phyloP scores from a whole-genome alignment of 768 basidiomycete species.

The Asterophora parasitica region DNA sequence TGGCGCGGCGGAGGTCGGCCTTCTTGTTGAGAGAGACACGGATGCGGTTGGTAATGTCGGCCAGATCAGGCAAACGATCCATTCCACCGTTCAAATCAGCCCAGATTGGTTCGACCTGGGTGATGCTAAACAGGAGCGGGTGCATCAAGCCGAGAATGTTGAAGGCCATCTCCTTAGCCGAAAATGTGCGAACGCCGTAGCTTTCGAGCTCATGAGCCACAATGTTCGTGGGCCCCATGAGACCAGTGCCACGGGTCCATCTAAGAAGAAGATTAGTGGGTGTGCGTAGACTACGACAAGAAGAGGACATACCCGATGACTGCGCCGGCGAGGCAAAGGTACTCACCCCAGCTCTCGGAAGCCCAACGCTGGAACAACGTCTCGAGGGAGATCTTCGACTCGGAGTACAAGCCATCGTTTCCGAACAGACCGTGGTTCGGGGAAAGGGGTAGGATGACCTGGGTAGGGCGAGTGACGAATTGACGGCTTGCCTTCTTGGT shows the following conservation, averaged over 20 bases:
- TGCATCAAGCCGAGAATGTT: conserved; percentile 99
- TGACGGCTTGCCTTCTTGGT: conserved; percentile 95
- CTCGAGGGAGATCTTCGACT: conserved; percentile 97
- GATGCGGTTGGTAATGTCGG: conserved; percentile 86
- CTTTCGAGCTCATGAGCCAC: conserved; percentile 92
- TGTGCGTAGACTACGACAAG: background rate
- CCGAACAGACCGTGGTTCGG: conserved; percentile 98
- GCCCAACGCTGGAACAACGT: conserved; percentile 98
- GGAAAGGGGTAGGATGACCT: conserved; percentile 95
- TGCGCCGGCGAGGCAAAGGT: conserved; percentile 94
- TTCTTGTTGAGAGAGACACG: conserved; percentile 78
- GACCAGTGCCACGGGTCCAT: conserved; percentile 97
- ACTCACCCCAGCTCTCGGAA: conserved; percentile 99
- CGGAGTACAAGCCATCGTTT: conserved; percentile 95
- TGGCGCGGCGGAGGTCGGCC: conserved; percentile 88
- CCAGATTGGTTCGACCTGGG: conserved; percentile 99
- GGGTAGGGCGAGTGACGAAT: conserved; percentile 96
- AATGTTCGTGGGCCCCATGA: conserved; percentile 94
- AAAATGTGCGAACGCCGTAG: conserved; percentile 95
- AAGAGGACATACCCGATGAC: conserved; percentile 79
- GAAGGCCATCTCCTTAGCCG: conserved; percentile 99
- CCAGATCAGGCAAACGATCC: conserved; percentile 94
- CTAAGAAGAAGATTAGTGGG: conserved; percentile 31
- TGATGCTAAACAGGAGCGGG: conserved; percentile 97
- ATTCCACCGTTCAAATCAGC: conserved; percentile 98